These are phyloP conservation scores for Boletus sensibilis DNA, from an alignment of 768 basidiomycete genomes.

Conservation along the genomic window DNA sequence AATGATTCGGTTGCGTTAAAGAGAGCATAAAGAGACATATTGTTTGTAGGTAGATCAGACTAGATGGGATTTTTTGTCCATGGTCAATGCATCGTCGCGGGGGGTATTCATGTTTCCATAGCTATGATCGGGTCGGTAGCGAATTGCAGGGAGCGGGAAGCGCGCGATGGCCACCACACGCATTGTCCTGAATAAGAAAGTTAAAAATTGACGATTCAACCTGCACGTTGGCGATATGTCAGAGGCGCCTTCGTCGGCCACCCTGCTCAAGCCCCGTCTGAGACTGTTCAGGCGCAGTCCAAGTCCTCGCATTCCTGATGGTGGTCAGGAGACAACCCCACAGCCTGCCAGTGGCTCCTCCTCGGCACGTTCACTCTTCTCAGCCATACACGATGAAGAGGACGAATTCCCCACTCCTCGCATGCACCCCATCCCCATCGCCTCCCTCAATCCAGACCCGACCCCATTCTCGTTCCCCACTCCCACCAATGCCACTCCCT, in stretches of 20 bases:
- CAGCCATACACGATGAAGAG: conserved; percentile 23
- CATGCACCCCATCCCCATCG: conserved; percentile 22
- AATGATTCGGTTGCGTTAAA: conserved; percentile 32
- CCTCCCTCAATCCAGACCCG: conserved; percentile 9
- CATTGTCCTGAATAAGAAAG: no score
- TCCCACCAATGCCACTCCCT: conserved; percentile 6
- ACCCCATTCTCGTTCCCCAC: neutral
- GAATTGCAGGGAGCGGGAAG: no score
- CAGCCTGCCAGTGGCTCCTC: conserved; percentile 15
- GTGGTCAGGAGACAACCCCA: conserved; percentile 20
- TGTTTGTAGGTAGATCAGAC: conserved; percentile 24
- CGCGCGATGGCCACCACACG: no score
- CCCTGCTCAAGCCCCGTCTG: conserved; percentile 8
- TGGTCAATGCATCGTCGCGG: no score
- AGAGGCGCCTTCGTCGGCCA: neutral
- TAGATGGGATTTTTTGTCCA: no score
- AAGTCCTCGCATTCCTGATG: conserved; percentile 9
- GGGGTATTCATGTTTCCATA: no score
- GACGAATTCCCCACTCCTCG: conserved; percentile 34
- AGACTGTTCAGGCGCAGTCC: conserved; percentile 11
- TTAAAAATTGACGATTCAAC: no score
- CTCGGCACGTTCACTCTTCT: conserved; percentile 13
- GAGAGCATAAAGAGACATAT: conserved; percentile 46
- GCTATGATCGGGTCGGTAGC: no score
- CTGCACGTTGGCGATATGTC: neutral